phyloP scores from a whole-genome alignment of 176 grass and related monocot genomes.

The Ananas comosus region DNA sequence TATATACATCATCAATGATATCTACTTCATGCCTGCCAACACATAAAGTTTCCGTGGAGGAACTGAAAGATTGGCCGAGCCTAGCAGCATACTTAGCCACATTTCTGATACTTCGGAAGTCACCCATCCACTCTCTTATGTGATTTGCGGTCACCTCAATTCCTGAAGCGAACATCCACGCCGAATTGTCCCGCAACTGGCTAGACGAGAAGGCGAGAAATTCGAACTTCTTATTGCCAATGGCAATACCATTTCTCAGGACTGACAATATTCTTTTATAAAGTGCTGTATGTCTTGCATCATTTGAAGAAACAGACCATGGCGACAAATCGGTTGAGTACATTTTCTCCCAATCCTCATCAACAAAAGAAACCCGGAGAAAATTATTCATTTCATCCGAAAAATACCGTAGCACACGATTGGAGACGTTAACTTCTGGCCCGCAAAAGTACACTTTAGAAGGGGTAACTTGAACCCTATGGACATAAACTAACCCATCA shows the following conservation, averaged over 20 bases:
- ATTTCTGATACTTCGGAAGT: conserved; percentile 68
- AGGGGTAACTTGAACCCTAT: conserved; percentile 83
- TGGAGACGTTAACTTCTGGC: conserved; percentile 91
- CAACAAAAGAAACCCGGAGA: conserved; percentile 77
- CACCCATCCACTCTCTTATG: conserved; percentile 81
- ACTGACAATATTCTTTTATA: conserved; percentile 60
- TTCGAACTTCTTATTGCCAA: conserved; percentile 72
- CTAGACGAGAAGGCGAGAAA: conserved; percentile 98
- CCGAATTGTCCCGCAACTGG: conserved; percentile 85
- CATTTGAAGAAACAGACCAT: conserved; percentile 24
- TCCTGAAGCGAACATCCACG: conserved; percentile 86
- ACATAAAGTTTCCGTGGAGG: conserved; percentile 68
- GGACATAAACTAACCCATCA: conserved; percentile 67
- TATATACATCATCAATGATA: conserved; percentile 56
- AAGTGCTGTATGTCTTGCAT: conserved; percentile 40
- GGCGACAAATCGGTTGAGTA: conserved; percentile 59
- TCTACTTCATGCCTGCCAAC: conserved; percentile 43
- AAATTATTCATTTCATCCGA: conserved; percentile 56
- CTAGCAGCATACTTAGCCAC: conserved; percentile 92
- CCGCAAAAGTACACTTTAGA: conserved; percentile 81
- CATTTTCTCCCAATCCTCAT: conserved; percentile 77
- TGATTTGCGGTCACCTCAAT: conserved; percentile 34
- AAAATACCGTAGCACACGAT: conserved; percentile 62
- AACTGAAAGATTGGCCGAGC: conserved; percentile 84
- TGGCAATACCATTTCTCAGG: conserved; percentile 57